phyloP scores from a whole-genome alignment of 140 eudicot species.

The Bidens hawaiensis region DNA sequence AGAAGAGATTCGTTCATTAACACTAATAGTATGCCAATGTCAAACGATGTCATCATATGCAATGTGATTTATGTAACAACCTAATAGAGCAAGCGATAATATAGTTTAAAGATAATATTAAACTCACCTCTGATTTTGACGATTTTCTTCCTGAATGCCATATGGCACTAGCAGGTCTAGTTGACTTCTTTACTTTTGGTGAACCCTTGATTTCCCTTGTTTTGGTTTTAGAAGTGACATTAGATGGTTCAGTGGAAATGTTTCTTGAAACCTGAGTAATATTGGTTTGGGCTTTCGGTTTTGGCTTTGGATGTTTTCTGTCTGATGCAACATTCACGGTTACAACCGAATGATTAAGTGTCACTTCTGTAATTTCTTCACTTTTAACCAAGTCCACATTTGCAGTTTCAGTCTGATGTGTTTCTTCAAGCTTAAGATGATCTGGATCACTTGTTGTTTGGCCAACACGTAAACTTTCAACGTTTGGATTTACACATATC shows the following conservation, averaged over 20 bases:
- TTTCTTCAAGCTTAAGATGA: slow-evolving; percentile 25
- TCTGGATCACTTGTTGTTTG: slow-evolving; percentile 13
- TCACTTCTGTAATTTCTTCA: slow-evolving; percentile 21
- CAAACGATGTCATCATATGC: no score
- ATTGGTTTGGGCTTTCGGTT: slow-evolving; percentile 21
- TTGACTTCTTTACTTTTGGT: slow-evolving; percentile 25
- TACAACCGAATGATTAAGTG: slow-evolving; percentile 9
- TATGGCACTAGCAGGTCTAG: slow-evolving; percentile 27
- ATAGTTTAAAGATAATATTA: background rate
- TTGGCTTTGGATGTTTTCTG: slow-evolving; percentile 26
- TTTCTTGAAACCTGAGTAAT: slow-evolving; percentile 25
- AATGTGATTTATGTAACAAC: background rate
- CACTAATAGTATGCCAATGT: background rate
- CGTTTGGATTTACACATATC: background rate
- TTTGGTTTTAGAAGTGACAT: slow-evolving; percentile 27
- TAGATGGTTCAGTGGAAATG: slow-evolving; percentile 30
- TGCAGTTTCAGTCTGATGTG: slow-evolving; percentile 16
- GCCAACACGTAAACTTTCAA: slow-evolving; percentile 13
- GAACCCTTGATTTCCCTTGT: slow-evolving; percentile 24
- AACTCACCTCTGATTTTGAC: slow-evolving; percentile 40
- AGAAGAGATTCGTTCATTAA: slow-evolving; percentile 1
- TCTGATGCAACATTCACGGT: slow-evolving; percentile 17
- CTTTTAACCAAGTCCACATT: background rate
- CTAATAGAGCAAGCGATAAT: background rate
- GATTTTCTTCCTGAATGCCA: slow-evolving; percentile 22